Base-by-base conservation (phyloP, 148 eudicot genomes). In the Silene uniflora region DNA sequence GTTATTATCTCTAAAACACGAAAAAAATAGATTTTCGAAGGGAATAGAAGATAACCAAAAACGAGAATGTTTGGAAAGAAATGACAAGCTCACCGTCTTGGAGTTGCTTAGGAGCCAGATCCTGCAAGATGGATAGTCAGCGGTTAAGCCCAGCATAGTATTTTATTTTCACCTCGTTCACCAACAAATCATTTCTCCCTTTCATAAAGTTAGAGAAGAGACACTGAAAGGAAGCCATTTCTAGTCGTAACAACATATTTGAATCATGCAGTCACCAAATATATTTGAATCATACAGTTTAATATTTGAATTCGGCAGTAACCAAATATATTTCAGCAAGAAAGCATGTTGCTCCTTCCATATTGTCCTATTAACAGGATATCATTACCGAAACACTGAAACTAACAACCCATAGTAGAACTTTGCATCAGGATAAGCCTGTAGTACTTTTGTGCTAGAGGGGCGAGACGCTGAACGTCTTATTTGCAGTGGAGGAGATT, bases 51-150 rank as follows among this genome's bases (percentile, higher is more conserved):
- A 19, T 62, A 13, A 22, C 0, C 22, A 60, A 67, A 58, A 56
- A 22, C 6, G 10, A 44, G 46, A 58, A 73, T 17, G 7, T 13
- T 19, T 11, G 56, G 46, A 18, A 2, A 12, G 70, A 18, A 75
- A 47, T 64, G 32, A 52, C 14, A 5, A 8, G 82, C 91, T 78
- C 78, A 92, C 97, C 95, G 18, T 87, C 88, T 80, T 91, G 97
- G 35, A 91, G 89, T 80, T 91, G 87, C 77, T 87, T 88, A 71
- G 97, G 97, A 64, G 87, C 85, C 85, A 91, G 78, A 75, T 89
- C 97, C 97, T 91, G 86, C 73, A 75, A 72, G 75, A 56, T 6
- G 72, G n/a, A 75, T 44, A 58, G 25, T 9, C 66, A 72, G 1
- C 69, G 35, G 18, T 73, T 67, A 74, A 73, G 47, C 32, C 47